Percentiles rank a stretch among this genome's conserved stretches.
Conservation (phyloP, 148 eudicot species). For the Camellia japonica region DNA sequence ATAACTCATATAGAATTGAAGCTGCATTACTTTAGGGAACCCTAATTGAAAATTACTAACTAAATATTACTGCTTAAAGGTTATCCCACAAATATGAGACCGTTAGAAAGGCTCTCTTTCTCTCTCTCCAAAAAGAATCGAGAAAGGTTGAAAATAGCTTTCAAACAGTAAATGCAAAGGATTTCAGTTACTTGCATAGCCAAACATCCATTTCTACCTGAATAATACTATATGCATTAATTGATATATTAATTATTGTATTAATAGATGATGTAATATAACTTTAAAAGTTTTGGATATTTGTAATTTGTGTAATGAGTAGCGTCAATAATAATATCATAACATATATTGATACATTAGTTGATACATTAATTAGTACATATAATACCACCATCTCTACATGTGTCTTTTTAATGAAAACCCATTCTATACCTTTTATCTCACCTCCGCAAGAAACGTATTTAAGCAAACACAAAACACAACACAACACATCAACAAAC, state of each 20-base stretch:
- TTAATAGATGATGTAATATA: too few relatives aligned
- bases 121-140: not conserved
- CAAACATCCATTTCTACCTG: slow-evolving; percentile 17
- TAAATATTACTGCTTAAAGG: too few relatives aligned
- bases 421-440: slow-evolving; percentile 20
- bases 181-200: slow-evolving; percentile 21
- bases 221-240: too few relatives aligned
- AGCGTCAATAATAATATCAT: too few relatives aligned
- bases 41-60: too few relatives aligned
- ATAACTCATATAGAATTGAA: too few relatives aligned
- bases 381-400: not conserved
- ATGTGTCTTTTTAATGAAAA: slow-evolving; percentile 32
- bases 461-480: slow-evolving; percentile 15
- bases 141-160: slow-evolving; percentile 23
- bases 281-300: too few relatives aligned
- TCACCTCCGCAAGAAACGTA: slow-evolving; percentile 34
- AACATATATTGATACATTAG: too few relatives aligned
- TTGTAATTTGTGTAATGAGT: too few relatives aligned
- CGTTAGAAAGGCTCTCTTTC: not conserved
- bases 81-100: not conserved
- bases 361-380: too few relatives aligned
- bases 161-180: slow-evolving; percentile 25
- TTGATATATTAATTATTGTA: too few relatives aligned
- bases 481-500: slow-evolving; percentile 27
- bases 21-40: too few relatives aligned